These are phyloP conservation scores for Exobasidium cylindrosporum DNA, from an alignment of 1,284 basidiomycete genomes.

Conservation along the genomic window DNA sequence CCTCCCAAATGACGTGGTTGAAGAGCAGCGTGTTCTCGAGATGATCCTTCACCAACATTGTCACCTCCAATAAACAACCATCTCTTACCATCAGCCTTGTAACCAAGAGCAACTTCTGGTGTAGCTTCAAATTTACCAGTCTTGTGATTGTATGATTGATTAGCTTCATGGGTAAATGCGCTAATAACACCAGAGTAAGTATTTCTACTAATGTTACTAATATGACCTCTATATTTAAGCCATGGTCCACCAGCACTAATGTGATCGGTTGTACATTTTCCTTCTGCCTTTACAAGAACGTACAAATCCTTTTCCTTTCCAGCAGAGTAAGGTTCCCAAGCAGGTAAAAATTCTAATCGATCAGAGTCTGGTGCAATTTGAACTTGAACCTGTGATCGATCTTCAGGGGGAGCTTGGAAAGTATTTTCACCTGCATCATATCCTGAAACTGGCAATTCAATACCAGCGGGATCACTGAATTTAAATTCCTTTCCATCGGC, in stretches of 20 bases:
- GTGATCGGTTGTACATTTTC: slow-evolving; percentile 83
- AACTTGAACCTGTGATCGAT: slow-evolving; percentile 79
- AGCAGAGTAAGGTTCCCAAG: slow-evolving; percentile 91
- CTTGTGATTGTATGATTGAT: slow-evolving; percentile 67
- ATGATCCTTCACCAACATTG: slow-evolving; percentile 98
- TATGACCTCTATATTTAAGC: slow-evolving; percentile 98
- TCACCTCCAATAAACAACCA: slow-evolving; percentile 81
- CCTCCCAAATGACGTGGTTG: slow-evolving; percentile 96
- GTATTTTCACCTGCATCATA: slow-evolving; percentile 97
- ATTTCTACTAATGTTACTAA: slow-evolving; percentile 98
- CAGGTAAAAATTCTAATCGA: slow-evolving; percentile 85
- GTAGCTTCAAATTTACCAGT: slow-evolving; percentile 84
- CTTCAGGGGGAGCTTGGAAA: slow-evolving; percentile 87
- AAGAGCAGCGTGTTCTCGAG: slow-evolving; percentile 94
- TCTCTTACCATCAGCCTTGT: slow-evolving; percentile 83
- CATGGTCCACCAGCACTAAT: slow-evolving; percentile 94
- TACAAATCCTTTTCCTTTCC: slow-evolving; percentile 67
- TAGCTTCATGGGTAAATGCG: slow-evolving; percentile 88
- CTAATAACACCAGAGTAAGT: slow-evolving; percentile 95
- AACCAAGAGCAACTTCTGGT: slow-evolving; percentile 77
- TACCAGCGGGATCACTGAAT: slow-evolving; percentile 83
- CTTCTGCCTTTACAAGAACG: slow-evolving; percentile 94
- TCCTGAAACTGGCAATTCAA: slow-evolving; percentile 87
- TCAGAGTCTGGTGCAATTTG: slow-evolving; percentile 84
- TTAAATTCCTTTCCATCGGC: slow-evolving; percentile 95